Percentiles rank a stretch among this genome's conserved stretches.
Evolutionary conservation across 768 basidiomycete species (phyloP).

Genomic region (Tulasnella sp.): DNA sequence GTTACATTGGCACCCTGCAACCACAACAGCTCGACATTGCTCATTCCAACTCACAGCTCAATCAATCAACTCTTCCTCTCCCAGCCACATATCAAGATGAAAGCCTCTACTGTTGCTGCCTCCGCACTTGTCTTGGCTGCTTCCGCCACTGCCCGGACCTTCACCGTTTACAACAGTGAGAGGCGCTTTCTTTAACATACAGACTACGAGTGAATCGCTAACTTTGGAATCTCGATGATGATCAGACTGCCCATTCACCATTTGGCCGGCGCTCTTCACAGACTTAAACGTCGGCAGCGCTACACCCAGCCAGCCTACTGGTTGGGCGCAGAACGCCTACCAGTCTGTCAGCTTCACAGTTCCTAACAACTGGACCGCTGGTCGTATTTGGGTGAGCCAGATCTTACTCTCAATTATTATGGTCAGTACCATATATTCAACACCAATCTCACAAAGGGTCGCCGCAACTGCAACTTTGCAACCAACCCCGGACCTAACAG

Average conservation of each 20-base stretch:
- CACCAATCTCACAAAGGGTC: not conserved
- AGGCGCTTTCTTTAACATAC: not conserved
- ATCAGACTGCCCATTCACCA: conserved; percentile 14
- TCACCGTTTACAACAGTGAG: conserved; percentile 17
- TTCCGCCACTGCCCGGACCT: conserved; percentile 10
- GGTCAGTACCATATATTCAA: not conserved
- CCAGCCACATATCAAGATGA: conserved; percentile 10
- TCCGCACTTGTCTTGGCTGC: conserved; percentile 5
- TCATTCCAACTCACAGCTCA: not conserved
- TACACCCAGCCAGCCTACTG: conserved; percentile 14
- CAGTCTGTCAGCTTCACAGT: conserved; percentile 21
- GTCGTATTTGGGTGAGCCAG: conserved; percentile 20
- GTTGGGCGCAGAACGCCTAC: conserved; percentile 20
- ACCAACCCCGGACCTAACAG: conserved; percentile 18
- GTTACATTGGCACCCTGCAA: no score
- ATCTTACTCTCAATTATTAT: not conserved
- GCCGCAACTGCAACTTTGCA: conserved; percentile 18
- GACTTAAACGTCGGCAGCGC: conserved; percentile 11
- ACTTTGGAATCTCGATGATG: not conserved
- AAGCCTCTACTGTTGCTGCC: conserved; percentile 3
- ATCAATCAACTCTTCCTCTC: not conserved
- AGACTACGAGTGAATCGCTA: no score
- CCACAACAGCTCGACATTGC: not conserved
- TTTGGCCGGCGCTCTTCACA: conserved; percentile 17
- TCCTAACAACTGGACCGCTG: conserved; percentile 22